phyloP scores from a whole-genome alignment of 768 basidiomycete genomes.

The Pseudohyphozyma bogoriensis region DNA sequence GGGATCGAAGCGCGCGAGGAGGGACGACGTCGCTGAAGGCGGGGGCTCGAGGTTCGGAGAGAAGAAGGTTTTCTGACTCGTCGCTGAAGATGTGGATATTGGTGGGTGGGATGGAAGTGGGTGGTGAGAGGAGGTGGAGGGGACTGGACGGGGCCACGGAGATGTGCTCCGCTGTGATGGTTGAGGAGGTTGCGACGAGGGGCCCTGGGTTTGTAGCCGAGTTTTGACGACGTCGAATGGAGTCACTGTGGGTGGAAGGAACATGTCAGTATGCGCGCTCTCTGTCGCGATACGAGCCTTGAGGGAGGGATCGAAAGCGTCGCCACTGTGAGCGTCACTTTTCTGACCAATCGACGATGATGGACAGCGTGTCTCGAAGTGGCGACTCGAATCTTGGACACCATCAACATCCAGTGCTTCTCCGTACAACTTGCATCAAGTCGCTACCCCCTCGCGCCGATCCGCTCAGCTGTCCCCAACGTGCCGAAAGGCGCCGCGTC shows the following conservation, averaged over 20 bases:
- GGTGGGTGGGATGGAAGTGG: slow-evolving; percentile 3
- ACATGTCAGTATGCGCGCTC: too few species aligned
- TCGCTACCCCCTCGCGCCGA: too few species aligned
- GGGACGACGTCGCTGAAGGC: slow-evolving; percentile 10
- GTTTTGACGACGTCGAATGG: slow-evolving; percentile 99
- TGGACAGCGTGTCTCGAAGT: too few species aligned
- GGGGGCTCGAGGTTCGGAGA: slow-evolving; percentile 9
- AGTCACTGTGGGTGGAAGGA: slow-evolving; percentile 82
- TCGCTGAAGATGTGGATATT: slow-evolving; percentile 26
- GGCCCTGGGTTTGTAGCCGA: slow-evolving; percentile 75
- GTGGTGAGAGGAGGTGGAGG: slow-evolving; percentile 12
- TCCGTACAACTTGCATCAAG: too few species aligned
- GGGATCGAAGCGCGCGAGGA: slow-evolving; percentile 29
- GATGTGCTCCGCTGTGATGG: slow-evolving; percentile 4
- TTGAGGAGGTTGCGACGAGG: slow-evolving; percentile 24
- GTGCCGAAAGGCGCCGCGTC: too few species aligned
- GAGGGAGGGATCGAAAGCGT: too few species aligned
- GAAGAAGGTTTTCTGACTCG: slow-evolving; percentile 27
- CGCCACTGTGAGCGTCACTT: too few species aligned
- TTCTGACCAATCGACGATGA: too few species aligned
- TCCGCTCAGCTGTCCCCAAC: too few species aligned
- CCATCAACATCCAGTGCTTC: too few species aligned
- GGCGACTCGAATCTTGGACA: too few species aligned
- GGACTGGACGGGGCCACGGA: slow-evolving; percentile 18
- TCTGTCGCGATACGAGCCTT: too few species aligned